Base-by-base conservation (phyloP, 2,329 filamentous ascomycete species). In the Anthostomella pinea region DNA sequence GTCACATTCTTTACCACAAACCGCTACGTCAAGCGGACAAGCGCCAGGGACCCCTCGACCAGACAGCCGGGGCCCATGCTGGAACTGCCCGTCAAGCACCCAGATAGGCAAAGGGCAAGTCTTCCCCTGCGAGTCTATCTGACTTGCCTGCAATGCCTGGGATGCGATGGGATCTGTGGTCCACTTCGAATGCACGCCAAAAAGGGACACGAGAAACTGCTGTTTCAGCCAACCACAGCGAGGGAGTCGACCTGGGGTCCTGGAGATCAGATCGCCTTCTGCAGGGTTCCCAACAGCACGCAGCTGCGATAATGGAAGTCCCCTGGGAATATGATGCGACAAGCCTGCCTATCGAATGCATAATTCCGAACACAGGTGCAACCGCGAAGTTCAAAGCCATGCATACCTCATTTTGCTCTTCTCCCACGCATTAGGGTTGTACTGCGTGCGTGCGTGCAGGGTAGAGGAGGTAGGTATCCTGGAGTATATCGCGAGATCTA, bases 201-300 rank as follows among this genome's bases (percentile, higher is more conserved):
- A 61, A 61, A 59, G 60, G 64, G 62, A 67, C 63, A 67, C 64
- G 64, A 67, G 64, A 66, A 66, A 65, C 59, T 47, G 52, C 39
- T 56, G 62, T 65, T 65, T 65, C 59, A 64, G 57, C 59, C 56
- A 64, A 62, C 58, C 57, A 58, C 40, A 51, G 46, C 41, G 39
- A 47, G 43, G 22, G 41, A n/a, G n/a, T n/a, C n/a, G 32, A 38
- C 38, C 38, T 30, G 38, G 41, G 42, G 35, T 38, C 36, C 30
- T 14, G 39, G 28, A 37, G 22, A 36, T 39, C 39, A 51, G 46
- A 49, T 53, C 53, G 46, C 39, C 42, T 42, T 47, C 48, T 43
- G 41, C 37, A 47, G 40, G 45, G 43, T 29, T 40, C 33, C 37
- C 40, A 48, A n/a, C n/a, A n/a, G n/a, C n/a, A 33, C 30, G 31